Conservation (phyloP, 495 filamentous ascomycete species). For the Lophium mytilinum region DNA sequence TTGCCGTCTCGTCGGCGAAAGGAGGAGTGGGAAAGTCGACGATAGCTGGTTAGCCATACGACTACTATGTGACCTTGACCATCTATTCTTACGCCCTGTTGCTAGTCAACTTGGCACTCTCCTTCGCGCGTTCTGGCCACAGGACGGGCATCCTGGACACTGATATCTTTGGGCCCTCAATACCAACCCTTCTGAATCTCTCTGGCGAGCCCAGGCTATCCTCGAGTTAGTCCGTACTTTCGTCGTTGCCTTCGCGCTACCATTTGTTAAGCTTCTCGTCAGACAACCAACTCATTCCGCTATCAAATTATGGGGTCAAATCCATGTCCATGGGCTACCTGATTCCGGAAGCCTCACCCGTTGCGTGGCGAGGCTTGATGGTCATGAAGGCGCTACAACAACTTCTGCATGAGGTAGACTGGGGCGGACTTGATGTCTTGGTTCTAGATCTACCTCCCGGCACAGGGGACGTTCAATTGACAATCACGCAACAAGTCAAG, state of each 20-base stretch:
- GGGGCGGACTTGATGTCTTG: slow-evolving; percentile 74
- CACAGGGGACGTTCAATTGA: slow-evolving; percentile 90
- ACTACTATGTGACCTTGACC: not conserved
- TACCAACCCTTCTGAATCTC: slow-evolving; percentile 82
- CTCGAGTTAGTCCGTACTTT: slow-evolving; percentile 6
- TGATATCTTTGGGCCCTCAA: slow-evolving; percentile 92
- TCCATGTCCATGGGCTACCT: slow-evolving; percentile 99
- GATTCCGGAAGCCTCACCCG: slow-evolving; percentile 58
- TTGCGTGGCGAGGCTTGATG: slow-evolving; percentile 97
- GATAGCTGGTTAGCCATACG: slow-evolving; percentile 54
- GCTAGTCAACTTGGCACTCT: slow-evolving; percentile 75
- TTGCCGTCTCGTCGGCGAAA: slow-evolving; percentile 92
- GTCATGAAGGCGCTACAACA: slow-evolving; percentile 96
- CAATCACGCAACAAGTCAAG: slow-evolving; percentile 81
- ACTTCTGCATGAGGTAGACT: slow-evolving; percentile 86
- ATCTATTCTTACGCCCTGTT: not conserved
- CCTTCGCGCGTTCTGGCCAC: slow-evolving; percentile 71
- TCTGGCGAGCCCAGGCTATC: slow-evolving; percentile 54
- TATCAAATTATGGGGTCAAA: slow-evolving; percentile 93
- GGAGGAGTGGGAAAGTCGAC: slow-evolving; percentile 96
- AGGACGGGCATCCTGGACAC: slow-evolving; percentile 84
- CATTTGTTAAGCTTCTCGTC: slow-evolving; percentile 5
- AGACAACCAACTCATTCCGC: slow-evolving; percentile 76
- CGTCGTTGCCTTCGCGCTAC: not conserved
- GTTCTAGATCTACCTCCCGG: slow-evolving; percentile 90